These are phyloP conservation scores for Beta corolliflora DNA, from an alignment of 179 eudicot species.

Conservation along the genomic window DNA sequence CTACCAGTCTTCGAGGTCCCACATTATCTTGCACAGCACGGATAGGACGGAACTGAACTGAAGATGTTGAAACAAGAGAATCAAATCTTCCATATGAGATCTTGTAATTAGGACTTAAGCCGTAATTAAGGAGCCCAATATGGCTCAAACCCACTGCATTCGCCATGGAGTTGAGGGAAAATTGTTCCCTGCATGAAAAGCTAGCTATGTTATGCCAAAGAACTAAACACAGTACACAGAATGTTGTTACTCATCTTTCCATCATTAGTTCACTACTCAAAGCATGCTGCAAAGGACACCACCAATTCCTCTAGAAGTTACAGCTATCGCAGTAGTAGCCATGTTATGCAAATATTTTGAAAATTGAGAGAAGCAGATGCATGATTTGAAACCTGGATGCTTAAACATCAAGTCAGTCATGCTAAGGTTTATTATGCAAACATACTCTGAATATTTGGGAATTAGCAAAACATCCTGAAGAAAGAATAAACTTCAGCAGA, in stretches of 20 bases:
- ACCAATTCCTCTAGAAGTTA: not conserved
- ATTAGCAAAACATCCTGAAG: no score
- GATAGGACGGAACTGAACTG: slow-evolving; percentile 38
- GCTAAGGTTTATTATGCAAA: no score
- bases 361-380: no score
- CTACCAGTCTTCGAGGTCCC: slow-evolving; percentile 76
- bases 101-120: slow-evolving; percentile 28
- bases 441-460: no score
- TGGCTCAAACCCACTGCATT: slow-evolving; percentile 42
- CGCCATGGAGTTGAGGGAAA: slow-evolving; percentile 46
- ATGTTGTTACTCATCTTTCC: not conserved
- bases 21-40: slow-evolving; percentile 74
- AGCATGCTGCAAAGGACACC: not conserved
- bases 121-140: slow-evolving; percentile 31
- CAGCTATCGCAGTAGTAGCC: no score
- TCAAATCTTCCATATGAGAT: slow-evolving; percentile 25
- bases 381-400: no score
- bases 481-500: no score
- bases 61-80: slow-evolving; percentile 37
- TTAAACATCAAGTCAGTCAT: no score
- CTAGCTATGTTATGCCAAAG: slow-evolving; percentile 8
- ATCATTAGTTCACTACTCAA: not conserved
- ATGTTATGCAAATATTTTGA: no score
- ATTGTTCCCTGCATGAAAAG: slow-evolving; percentile 23
- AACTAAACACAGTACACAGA: not conserved